Conservation (phyloP, 345 rosid species). For the Sapria himalayana region DNA sequence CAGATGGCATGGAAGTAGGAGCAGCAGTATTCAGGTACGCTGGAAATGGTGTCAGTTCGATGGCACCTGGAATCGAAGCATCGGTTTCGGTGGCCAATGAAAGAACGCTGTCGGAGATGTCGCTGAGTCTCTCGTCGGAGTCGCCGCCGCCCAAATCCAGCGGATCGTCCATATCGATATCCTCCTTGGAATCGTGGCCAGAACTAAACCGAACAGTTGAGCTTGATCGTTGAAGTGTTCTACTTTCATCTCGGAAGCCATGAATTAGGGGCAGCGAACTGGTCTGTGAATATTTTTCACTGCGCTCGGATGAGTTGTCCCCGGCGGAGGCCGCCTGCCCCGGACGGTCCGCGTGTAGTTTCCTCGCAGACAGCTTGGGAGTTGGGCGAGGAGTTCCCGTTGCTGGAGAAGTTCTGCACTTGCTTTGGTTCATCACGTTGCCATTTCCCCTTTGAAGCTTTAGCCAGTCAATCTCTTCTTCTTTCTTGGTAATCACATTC, state of each 20-base stretch:
- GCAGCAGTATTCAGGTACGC: too few relatives aligned
- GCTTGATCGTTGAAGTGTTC: slow-evolving; percentile 19
- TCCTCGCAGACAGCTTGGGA: too few relatives aligned
- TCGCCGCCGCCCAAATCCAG: slow-evolving; percentile 53
- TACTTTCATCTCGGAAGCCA: slow-evolving; percentile 18
- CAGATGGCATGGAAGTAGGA: slow-evolving; percentile 21
- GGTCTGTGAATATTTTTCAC: slow-evolving; percentile 57
- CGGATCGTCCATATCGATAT: slow-evolving; percentile 50
- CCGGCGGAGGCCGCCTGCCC: slow-evolving; percentile 36
- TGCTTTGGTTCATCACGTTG: too few relatives aligned
- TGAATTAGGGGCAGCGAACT: slow-evolving; percentile 41
- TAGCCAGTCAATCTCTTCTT: too few relatives aligned
- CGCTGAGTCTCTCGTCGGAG: slow-evolving; percentile 76
- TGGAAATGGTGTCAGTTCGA: slow-evolving; percentile 65
- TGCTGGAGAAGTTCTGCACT: too few relatives aligned
- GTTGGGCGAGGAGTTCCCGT: too few relatives aligned
- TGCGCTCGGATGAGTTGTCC: slow-evolving; percentile 38
- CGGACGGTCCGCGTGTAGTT: too few relatives aligned
- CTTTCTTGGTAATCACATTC: too few relatives aligned
- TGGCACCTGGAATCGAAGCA: slow-evolving; percentile 42
- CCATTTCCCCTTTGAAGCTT: too few relatives aligned
- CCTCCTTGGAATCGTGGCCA: slow-evolving; percentile 26
- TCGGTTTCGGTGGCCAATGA: slow-evolving; percentile 92
- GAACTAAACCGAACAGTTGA: slow-evolving; percentile 11
- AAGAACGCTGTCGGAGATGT: slow-evolving; percentile 76